Evolutionary conservation across 2,329 filamentous ascomycete species (phyloP).

Genomic region (Emergomyces pasteurianus): DNA sequence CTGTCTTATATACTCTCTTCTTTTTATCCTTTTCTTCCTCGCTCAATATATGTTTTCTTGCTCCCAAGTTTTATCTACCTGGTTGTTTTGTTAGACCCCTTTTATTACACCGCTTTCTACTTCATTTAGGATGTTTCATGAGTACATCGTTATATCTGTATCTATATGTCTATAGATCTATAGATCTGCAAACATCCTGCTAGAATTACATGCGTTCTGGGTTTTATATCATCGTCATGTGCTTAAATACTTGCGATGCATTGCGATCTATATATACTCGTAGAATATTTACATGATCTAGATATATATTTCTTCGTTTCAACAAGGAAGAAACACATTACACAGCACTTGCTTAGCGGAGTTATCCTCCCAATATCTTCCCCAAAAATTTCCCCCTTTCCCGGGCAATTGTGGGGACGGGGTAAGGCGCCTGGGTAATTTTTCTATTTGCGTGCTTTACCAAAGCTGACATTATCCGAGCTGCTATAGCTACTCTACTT

Average conservation of each 20-base stretch:
- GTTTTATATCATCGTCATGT: no score
- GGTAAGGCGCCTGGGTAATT: constrained; percentile 38
- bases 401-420: constrained; percentile 57
- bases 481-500: constrained; percentile 51
- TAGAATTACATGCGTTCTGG: neutral
- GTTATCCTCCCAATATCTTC: no score
- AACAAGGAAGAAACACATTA: no score
- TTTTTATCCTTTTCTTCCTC: neutral
- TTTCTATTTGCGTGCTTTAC: constrained; percentile 58
- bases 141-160: neutral
- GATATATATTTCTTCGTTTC: no score
- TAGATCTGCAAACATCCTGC: neutral
- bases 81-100: neutral
- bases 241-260: no score
- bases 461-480: constrained; percentile 54
- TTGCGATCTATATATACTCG: no score
- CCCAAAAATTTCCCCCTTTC: constrained; percentile 47
- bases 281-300: no score
- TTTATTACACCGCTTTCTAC: neutral
- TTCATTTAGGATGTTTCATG: neutral
- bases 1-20: neutral
- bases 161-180: neutral
- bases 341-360: no score
- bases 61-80: neutral
- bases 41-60: neutral